Conservation (phyloP, 352 stramenopile genomes). For the Phytophthora lateralis region DNA sequence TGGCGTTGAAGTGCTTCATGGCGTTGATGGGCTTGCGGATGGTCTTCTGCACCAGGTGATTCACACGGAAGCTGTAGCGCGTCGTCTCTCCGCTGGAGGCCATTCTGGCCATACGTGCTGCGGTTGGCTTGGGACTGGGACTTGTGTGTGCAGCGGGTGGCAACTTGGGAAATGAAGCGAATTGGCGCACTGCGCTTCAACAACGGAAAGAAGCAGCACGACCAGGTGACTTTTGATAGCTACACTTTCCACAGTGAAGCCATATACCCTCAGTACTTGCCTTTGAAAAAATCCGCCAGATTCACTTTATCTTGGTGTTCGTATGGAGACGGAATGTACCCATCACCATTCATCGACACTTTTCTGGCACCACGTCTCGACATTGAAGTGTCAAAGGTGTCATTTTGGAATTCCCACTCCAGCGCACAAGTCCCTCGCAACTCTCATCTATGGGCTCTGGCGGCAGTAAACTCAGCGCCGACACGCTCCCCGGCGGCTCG, state of each 20-base stretch:
- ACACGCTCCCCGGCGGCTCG: constrained; percentile 28
- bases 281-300: constrained; percentile 11
- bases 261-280: too few species aligned
- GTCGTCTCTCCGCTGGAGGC: constrained; percentile 5
- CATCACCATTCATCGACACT: constrained; percentile 4
- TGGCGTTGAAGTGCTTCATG: constrained; percentile 65
- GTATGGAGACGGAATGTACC: constrained; percentile 19
- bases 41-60: constrained; percentile 58
- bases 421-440: constrained; percentile 13
- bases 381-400: constrained; percentile 19
- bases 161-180: constrained; percentile 19
- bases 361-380: constrained; percentile 6
- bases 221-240: background rate
- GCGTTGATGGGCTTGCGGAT: constrained; percentile 61
- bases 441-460: constrained; percentile 23
- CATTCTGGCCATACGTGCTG: background rate
- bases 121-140: background rate
- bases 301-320: constrained; percentile 20
- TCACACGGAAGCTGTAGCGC: constrained; percentile 36
- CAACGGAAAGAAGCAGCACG: background rate
- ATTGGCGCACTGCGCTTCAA: constrained; percentile 7
- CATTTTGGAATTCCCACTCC: constrained; percentile 28
- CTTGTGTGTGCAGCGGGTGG: background rate
- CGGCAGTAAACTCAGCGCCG: constrained; percentile 21
- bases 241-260: constrained; percentile 6